These are phyloP conservation scores for Leptomonas pyrrhocoris DNA, from an alignment of 208 protist species.

Conservation along the genomic window DNA sequence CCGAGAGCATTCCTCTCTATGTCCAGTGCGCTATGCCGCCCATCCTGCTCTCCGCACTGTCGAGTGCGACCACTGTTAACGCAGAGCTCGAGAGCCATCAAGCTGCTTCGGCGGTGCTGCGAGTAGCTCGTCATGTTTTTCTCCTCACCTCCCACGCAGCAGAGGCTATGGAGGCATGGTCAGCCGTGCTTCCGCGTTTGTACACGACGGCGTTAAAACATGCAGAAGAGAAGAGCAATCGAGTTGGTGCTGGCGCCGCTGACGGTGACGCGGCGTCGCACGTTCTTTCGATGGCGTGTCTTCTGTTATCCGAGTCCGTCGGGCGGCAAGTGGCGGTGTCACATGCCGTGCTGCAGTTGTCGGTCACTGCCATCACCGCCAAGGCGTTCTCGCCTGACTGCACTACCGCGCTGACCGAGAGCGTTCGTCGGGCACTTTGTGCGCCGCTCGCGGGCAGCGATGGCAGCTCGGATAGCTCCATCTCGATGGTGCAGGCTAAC, in stretches of 20 bases:
- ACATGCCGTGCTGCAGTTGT: neutral
- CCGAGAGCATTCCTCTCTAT: constrained; percentile 13
- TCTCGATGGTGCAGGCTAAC: neutral
- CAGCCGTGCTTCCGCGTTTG: constrained; percentile 7
- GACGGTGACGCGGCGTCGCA: neutral
- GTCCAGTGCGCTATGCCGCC: constrained; percentile 29
- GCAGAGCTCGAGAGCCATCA: neutral
- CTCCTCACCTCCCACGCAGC: constrained; percentile 18
- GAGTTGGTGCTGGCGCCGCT: neutral
- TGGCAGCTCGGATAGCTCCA: neutral
- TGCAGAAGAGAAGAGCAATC: neutral
- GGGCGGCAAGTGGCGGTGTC: too few relatives aligned
- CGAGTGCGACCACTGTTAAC: neutral
- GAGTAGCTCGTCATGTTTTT: constrained; percentile 9
- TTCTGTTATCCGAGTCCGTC: neutral
- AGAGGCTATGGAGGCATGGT: constrained; percentile 12
- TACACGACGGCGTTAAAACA: neutral
- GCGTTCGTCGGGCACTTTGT: neutral
- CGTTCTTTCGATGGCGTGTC: neutral
- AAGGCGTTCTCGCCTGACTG: neutral
- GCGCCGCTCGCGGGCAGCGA: neutral
- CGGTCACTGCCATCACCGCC: constrained; percentile 1
- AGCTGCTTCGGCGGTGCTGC: constrained; percentile 5
- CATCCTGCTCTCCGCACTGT: constrained; percentile 14
- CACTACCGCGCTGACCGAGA: neutral